Evolutionary conservation across 441 rosid genomes (phyloP).

Genomic region (Arabidopsis lyrata): DNA sequence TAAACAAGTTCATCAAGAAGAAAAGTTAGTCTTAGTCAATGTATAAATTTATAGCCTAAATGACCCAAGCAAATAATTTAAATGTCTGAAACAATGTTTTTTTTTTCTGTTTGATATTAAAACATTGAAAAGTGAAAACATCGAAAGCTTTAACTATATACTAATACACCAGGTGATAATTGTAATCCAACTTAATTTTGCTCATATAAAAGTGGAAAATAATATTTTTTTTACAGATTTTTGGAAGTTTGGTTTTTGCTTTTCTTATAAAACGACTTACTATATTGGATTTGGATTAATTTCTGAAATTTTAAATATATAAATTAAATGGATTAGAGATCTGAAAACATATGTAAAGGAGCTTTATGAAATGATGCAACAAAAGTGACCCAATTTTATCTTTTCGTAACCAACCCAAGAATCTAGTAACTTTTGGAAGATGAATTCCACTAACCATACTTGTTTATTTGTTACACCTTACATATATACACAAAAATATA

Average conservation of each 20-base stretch:
- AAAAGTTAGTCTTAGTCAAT: neutral
- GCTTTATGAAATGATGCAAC: conserved; percentile 47
- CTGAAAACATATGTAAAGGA: conserved; percentile 36
- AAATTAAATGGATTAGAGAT: conserved; percentile 25
- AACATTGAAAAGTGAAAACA: neutral
- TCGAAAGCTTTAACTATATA: neutral
- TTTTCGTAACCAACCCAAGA: conserved; percentile 41
- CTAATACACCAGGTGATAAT: neutral
- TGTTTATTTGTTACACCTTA: conserved; percentile 30
- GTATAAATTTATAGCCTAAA: neutral
- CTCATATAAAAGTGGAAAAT: neutral
- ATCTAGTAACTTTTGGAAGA: conserved; percentile 47
- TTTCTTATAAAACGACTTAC: conserved; percentile 24
- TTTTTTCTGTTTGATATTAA: conserved; percentile 9
- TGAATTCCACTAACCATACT: conserved; percentile 38
- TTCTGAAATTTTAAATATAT: neutral
- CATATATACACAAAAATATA: conserved; percentile 15
- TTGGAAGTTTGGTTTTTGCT: conserved; percentile 28
- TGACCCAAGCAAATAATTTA: neutral
- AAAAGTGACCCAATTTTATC: conserved; percentile 37
- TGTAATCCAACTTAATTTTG: conserved; percentile 12
- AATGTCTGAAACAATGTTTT: neutral
- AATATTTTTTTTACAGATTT: conserved; percentile 8
- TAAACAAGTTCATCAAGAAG: neutral
- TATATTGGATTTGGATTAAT: conserved; percentile 6